Percentiles rank a stretch among this genome's conserved stretches.
phyloP scores from a whole-genome alignment of 441 rosid species.

The Capsella rubella region DNA sequence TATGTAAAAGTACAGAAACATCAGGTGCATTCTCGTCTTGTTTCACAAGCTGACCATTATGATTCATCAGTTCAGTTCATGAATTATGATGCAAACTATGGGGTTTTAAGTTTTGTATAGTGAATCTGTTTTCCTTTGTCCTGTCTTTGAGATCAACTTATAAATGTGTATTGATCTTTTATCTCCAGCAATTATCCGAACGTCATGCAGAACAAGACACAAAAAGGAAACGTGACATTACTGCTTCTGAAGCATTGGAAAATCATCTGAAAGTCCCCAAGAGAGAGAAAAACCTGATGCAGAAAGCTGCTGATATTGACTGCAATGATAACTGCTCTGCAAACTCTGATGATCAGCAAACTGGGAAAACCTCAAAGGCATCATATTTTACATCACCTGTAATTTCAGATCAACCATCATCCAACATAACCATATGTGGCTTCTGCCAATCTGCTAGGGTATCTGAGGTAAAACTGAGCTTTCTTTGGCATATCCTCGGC shows the following conservation, averaged over 20 bases:
- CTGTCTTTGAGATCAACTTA: background rate
- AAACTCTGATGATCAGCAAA: constrained; percentile 36
- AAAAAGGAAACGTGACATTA: constrained; percentile 44
- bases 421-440: constrained; percentile 54
- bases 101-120: background rate
- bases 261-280: constrained; percentile 50
- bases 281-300: constrained; percentile 61
- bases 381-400: constrained; percentile 40
- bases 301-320: constrained; percentile 36
- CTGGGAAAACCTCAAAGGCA: constrained; percentile 33
- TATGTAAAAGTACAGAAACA: constrained; percentile 48
- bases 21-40: constrained; percentile 34
- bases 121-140: background rate
- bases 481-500: background rate
- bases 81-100: background rate
- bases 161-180: background rate
- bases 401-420: constrained; percentile 31
- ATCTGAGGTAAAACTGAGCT: constrained; percentile 58
- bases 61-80: background rate
- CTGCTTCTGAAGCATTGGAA: constrained; percentile 46
- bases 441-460: constrained; percentile 74
- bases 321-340: constrained; percentile 20
- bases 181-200: constrained; percentile 49
- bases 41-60: background rate
- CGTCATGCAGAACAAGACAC: constrained; percentile 40